phyloP scores from a whole-genome alignment of 306 rosid genomes.

The Potentilla sterilis region DNA sequence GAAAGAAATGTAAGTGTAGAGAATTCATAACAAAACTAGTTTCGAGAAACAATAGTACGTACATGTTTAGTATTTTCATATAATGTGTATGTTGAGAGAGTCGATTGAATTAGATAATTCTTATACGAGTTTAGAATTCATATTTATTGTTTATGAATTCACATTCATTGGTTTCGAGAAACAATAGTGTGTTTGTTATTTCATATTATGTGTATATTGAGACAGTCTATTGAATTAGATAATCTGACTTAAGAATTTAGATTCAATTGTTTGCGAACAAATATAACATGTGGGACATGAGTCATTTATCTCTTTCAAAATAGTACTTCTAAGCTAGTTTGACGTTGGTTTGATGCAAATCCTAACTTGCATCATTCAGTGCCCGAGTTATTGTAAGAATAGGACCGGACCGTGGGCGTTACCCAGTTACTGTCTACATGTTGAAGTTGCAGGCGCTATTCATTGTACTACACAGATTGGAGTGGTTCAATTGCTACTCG shows the following conservation, averaged over 20 bases:
- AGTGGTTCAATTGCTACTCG: not conserved
- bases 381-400: not conserved
- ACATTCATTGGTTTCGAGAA: not conserved
- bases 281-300: not conserved
- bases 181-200: not conserved
- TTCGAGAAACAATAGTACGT: too few species aligned
- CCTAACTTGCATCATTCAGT: not conserved
- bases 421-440: not conserved
- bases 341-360: not conserved
- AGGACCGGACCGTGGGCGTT: not conserved
- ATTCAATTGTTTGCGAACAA: not conserved
- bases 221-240: not conserved
- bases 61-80: too few species aligned
- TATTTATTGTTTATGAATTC: not conserved
- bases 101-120: too few species aligned
- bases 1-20: not conserved
- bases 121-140: too few species aligned
- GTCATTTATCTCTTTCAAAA: not conserved
- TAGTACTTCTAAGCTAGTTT: not conserved
- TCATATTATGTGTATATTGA: not conserved
- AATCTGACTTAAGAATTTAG: not conserved
- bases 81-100: too few species aligned
- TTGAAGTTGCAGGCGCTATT: slow-evolving; percentile 11
- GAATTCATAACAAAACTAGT: too few species aligned
- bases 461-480: not conserved